phyloP scores from a whole-genome alignment of 192 early-diverging fungal species.

The Coemansia aciculifera region DNA sequence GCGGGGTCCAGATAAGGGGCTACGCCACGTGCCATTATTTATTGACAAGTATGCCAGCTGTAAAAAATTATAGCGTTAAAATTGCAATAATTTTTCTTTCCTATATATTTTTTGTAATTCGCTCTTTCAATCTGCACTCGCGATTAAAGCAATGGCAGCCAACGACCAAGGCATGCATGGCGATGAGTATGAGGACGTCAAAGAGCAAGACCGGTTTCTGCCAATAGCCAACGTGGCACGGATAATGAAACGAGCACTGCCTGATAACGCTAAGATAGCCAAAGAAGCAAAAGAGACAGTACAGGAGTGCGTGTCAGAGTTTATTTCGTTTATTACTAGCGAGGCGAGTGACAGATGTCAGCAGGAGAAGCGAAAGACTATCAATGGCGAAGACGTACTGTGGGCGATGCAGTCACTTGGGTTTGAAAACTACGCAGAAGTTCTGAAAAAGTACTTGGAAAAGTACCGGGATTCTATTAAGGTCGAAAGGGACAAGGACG shows the following conservation, averaged over 20 bases:
- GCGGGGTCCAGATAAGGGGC: not conserved
- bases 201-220: constrained; percentile 93
- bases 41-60: not conserved
- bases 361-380: constrained; percentile 95
- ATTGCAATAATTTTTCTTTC: not conserved
- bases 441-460: constrained; percentile 82
- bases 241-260: constrained; percentile 96
- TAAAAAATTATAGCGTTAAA: not conserved
- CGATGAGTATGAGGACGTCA: constrained; percentile 72
- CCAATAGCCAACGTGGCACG: constrained; percentile 96
- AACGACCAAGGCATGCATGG: constrained; percentile 33
- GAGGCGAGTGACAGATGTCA: constrained; percentile 96
- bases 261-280: constrained; percentile 96
- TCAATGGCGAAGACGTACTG: constrained; percentile 97
- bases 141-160: constrained; percentile 26
- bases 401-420: constrained; percentile 98
- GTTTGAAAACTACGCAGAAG: constrained; percentile 95
- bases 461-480: constrained; percentile 78
- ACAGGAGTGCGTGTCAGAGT: constrained; percentile 97
- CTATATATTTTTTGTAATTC: not conserved
- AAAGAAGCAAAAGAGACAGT: constrained; percentile 98
- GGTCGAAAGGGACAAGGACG: constrained; percentile 52
- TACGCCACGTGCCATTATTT: not conserved
- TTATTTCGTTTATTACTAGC: constrained; percentile 97
- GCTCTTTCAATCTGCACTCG: not conserved